phyloP scores from a whole-genome alignment of 192 early-diverging fungal species.

The Oehlia diaphana region DNA sequence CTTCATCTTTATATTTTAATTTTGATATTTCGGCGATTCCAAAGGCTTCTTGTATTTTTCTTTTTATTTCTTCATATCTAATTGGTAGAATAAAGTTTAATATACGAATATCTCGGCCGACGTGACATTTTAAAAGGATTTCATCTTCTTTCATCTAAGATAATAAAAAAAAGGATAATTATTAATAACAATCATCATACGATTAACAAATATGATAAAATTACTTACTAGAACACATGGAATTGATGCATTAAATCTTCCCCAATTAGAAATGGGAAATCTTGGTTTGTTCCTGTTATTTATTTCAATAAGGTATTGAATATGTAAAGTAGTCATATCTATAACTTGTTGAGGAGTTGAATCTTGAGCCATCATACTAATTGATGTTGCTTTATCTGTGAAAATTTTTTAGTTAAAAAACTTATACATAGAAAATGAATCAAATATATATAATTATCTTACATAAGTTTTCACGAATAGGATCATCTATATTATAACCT shows the following conservation, averaged over 20 bases:
- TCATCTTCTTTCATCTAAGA: not conserved
- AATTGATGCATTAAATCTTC: not conserved
- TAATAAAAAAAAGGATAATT: not conserved
- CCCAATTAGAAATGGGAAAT: not conserved
- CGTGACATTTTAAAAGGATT: not conserved
- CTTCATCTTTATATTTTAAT: constrained; percentile 7
- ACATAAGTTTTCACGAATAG: not conserved
- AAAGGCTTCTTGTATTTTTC: not conserved
- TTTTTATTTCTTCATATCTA: not conserved
- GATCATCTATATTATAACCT: not conserved
- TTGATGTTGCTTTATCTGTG: not conserved
- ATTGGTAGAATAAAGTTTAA: not conserved
- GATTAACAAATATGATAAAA: not conserved
- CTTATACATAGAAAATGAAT: not conserved
- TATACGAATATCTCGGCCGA: not conserved
- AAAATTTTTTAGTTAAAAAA: not conserved
- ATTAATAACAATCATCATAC: not conserved
- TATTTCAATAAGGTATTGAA: not conserved
- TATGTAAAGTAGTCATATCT: not conserved
- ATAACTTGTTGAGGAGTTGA: constrained; percentile 1
- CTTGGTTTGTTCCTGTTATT: not conserved
- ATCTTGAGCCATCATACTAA: not conserved
- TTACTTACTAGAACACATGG: not conserved
- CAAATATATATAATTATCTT: not conserved
- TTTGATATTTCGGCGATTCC: not conserved